Conservation (phyloP, 306 rosid genomes). For the Cicer cuneatum region DNA sequence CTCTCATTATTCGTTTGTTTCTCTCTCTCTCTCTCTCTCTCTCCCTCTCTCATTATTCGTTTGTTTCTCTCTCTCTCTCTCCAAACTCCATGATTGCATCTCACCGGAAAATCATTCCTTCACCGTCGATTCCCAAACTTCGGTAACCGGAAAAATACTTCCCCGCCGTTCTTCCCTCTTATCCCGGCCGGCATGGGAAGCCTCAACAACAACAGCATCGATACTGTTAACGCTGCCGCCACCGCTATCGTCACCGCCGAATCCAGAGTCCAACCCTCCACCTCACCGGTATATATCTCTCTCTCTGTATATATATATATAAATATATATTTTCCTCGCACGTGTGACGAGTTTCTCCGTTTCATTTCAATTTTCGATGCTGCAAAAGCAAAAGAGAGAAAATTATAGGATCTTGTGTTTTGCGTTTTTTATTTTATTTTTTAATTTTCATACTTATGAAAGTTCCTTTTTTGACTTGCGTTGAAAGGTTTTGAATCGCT, state of each 20-base stretch:
- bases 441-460: constrained; percentile 17
- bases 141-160: constrained; percentile 41
- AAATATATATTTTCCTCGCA: background rate
- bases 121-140: constrained; percentile 30
- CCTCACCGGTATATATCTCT: constrained; percentile 58
- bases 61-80: background rate
- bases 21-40: background rate
- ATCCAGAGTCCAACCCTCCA: constrained; percentile 77
- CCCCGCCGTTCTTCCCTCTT: background rate
- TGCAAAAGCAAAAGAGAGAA: constrained; percentile 37
- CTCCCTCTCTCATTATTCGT: background rate
- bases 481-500: constrained; percentile 46
- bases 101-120: constrained; percentile 36
- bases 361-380: constrained; percentile 37
- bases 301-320: background rate
- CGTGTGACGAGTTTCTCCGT: constrained; percentile 23
- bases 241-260: constrained; percentile 89
- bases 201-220: constrained; percentile 68
- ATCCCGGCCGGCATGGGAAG: constrained; percentile 57
- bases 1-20: background rate
- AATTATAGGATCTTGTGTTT: constrained; percentile 50
- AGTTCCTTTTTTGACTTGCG: constrained; percentile 42
- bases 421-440: background rate
- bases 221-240: constrained; percentile 92
- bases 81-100: constrained; percentile 56